Percentiles rank a stretch among this genome's conserved stretches.
Evolutionary conservation across 345 rosid species (phyloP).

Genomic region (Syzygium aromaticum): DNA sequence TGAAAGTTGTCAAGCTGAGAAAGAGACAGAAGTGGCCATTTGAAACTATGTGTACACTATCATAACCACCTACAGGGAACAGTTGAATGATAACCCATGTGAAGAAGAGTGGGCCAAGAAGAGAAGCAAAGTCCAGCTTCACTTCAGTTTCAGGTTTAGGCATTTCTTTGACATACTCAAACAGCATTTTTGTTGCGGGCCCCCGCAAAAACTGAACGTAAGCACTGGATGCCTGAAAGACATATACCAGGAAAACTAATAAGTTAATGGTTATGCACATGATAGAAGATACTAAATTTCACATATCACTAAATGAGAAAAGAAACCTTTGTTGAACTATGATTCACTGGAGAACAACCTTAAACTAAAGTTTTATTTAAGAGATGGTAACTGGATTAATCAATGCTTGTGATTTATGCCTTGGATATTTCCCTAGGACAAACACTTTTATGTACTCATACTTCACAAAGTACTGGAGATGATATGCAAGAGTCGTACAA

Average conservation of each 20-base stretch:
- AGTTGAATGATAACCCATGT: slow-evolving; percentile 71
- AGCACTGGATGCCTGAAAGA: slow-evolving; percentile 73
- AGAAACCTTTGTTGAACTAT: neutral
- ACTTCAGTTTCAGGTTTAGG: slow-evolving; percentile 44
- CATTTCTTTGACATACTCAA: slow-evolving; percentile 80
- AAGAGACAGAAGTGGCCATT: neutral
- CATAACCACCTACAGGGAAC: slow-evolving; percentile 40
- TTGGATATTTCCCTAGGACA: neutral
- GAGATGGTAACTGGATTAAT: neutral
- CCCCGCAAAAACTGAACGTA: slow-evolving; percentile 51
- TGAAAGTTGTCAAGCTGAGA: neutral
- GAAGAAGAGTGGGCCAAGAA: slow-evolving; percentile 81
- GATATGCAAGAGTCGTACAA: neutral
- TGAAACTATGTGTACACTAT: neutral
- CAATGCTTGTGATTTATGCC: neutral
- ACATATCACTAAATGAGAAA: neutral
- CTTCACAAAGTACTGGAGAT: neutral
- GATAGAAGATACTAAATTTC: neutral
- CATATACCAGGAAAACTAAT: neutral
- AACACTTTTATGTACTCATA: neutral
- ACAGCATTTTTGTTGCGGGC: slow-evolving; percentile 29
- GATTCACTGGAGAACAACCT: neutral
- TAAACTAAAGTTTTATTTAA: neutral
- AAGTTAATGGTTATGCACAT: neutral
- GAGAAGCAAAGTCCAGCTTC: slow-evolving; percentile 58